Conservation (phyloP, 176 grass and related monocot genomes). For the Alloteropsis semialata region DNA sequence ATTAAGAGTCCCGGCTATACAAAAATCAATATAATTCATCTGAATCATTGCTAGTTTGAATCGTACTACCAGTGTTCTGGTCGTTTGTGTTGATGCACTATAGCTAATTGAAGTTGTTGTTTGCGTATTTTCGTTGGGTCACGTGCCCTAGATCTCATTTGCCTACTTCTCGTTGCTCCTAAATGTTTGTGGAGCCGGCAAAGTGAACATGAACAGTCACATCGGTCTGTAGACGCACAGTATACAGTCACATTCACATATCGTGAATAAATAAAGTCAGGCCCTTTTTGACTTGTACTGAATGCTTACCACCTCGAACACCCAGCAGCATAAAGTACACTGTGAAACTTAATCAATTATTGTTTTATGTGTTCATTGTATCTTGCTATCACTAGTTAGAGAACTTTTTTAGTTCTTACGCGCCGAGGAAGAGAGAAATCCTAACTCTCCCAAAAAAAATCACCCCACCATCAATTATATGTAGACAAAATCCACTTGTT, state of each 20-base stretch:
- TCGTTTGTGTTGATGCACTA: constrained; percentile 5
- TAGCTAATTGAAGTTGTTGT: constrained; percentile 1
- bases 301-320: background rate
- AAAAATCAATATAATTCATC: background rate
- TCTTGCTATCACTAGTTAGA: background rate
- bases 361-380: no score
- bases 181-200: constrained; percentile 24
- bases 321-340: background rate
- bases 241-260: background rate
- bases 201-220: constrained; percentile 29
- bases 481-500: no score
- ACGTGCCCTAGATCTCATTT: constrained; percentile 23
- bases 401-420: background rate
- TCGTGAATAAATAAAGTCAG: background rate
- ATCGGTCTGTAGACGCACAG: constrained; percentile 8
- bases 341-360: background rate
- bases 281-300: background rate
- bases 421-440: background rate
- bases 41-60: constrained; percentile 10
- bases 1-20: background rate
- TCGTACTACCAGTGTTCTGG: background rate
- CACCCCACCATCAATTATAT: no score
- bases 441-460: background rate
- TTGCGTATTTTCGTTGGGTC: constrained; percentile 7
- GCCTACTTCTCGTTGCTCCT: background rate